A percentile compares a stretch with the other conserved stretches of the same genome.
Conservation (phyloP, 176 grass and related monocot species). For the Stipa capillata region DNA sequence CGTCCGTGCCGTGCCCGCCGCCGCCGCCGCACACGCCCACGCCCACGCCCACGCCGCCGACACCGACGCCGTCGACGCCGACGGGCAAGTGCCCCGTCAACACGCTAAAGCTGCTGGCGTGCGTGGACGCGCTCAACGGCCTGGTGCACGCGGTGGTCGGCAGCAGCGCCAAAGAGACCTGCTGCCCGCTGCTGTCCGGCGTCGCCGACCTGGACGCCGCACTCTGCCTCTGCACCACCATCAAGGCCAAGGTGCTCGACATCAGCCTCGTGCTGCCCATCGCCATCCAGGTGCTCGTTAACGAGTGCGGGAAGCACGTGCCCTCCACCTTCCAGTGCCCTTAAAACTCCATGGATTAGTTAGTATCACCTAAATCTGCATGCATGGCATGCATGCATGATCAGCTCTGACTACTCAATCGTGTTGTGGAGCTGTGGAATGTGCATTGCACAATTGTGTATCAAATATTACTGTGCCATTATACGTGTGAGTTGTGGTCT, state of each 20-base stretch:
- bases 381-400: constrained; percentile 12
- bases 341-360: background rate
- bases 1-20: constrained; percentile 23
- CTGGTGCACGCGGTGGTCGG: constrained; percentile 43
- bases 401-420: background rate
- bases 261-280: constrained; percentile 52
- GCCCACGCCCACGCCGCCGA: background rate
- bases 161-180: background rate
- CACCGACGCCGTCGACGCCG: background rate
- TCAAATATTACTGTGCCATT: background rate
- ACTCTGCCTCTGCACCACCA: constrained; percentile 75
- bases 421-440: background rate
- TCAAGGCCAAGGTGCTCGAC: constrained; percentile 52
- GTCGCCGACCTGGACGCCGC: constrained; percentile 68
- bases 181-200: constrained; percentile 63
- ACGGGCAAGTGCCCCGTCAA: constrained; percentile 54
- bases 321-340: constrained; percentile 56
- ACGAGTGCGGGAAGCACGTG: constrained; percentile 64
- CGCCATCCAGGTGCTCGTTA: constrained; percentile 60
- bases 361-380: background rate
- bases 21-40: background rate
- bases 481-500: background rate
- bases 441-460: constrained; percentile 8
- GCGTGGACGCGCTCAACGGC: constrained; percentile 60
- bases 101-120: constrained; percentile 60